A percentile compares a stretch with the other conserved stretches of the same genome.
These are phyloP conservation scores for Chrysanthemum lavandulifolium DNA, from an alignment of 129 eudicot species.

Conservation along the genomic window DNA sequence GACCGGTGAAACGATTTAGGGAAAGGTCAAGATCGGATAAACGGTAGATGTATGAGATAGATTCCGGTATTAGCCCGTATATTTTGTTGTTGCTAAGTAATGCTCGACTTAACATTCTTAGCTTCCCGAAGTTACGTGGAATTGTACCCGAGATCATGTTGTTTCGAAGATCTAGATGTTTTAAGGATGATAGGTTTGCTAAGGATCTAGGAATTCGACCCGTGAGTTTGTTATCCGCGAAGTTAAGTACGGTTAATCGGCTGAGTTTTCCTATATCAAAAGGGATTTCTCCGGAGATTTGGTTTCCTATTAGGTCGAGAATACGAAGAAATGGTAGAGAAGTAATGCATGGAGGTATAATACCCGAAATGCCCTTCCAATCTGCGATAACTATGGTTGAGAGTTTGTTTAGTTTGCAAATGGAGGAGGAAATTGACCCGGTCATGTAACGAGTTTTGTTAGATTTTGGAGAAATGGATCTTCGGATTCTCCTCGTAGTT, in stretches of 20 bases:
- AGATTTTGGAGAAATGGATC: slow-evolving; percentile 68
- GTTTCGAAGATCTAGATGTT: slow-evolving; percentile 79
- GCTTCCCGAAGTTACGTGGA: slow-evolving; percentile 64
- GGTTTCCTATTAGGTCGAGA: slow-evolving; percentile 37
- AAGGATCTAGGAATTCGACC: slow-evolving; percentile 73
- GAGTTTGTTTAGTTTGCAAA: slow-evolving; percentile 63
- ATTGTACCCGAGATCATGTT: slow-evolving; percentile 56
- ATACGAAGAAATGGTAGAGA: slow-evolving; percentile 31
- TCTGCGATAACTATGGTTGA: slow-evolving; percentile 72
- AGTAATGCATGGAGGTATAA: slow-evolving; percentile 41
- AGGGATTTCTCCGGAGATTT: slow-evolving; percentile 40
- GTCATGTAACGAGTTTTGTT: slow-evolving; percentile 85
- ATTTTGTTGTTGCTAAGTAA: slow-evolving; percentile 52
- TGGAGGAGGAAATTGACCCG: slow-evolving; percentile 66
- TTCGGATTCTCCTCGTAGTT: slow-evolving; percentile 84
- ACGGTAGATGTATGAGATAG: slow-evolving; percentile 65
- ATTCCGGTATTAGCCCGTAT: slow-evolving; percentile 52
- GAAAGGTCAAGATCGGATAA: slow-evolving; percentile 80
- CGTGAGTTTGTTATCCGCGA: slow-evolving; percentile 70
- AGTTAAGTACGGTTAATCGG: slow-evolving; percentile 68
- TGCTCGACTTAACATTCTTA: slow-evolving; percentile 78
- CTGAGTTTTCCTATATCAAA: slow-evolving; percentile 40
- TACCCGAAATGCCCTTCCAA: slow-evolving; percentile 91
- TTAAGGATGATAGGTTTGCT: slow-evolving; percentile 44
- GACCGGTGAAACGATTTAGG: slow-evolving; percentile 57